Evolutionary conservation across 2,329 filamentous ascomycete species (phyloP), one percentile per base, ranked within the genome.

Genomic region (Thelonectria blattea): DNA sequence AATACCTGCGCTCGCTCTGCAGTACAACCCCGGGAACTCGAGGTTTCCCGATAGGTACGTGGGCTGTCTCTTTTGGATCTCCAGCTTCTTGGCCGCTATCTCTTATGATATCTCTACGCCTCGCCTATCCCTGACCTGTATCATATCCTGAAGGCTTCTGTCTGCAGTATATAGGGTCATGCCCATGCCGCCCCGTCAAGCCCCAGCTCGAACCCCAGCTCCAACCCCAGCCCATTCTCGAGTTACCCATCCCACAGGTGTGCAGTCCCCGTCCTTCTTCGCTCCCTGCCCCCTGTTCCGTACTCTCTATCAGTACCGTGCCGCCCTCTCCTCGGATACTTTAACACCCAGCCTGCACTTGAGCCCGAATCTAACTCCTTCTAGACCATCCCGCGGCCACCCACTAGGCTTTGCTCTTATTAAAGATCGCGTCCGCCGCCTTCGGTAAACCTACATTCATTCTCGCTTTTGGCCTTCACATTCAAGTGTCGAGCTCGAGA

Each of bases 251-350:
- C 51, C 62, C 66, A 63, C 58, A 66, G 47, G 39, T 42, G 52
- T 60, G 52, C 60, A 64, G 60, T 60, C 52, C 62, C 60, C 58
- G 53, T 61, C 43, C 59, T 67, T 46, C 42, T 49, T 55, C 32
- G 43, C 49, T 20, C 51, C 52, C 3, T 24, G 57, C 48, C 52
- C 56, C 34, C 43, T 41, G 45, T 58, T 60, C 54, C 41, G 55
- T 60, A 37, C 52, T 65, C 63, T 61, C 59, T 68, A 66, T 63
- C 65, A 54, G 54, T 47, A 63, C 51, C 52, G 54, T 45, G 61
- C 51, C 54, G 60, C 69, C 34, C 47, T 43, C 34, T 41, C 48
- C 32, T 60, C 52, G 52, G 57, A 41, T 18, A 56, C 57, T 60
- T 55, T 39, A 34, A 39, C 34, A 41, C 46, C 43, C 43, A 48